phyloP scores from a whole-genome alignment of 2,329 filamentous ascomycete genomes.

The Chlorencoelia australis region DNA sequence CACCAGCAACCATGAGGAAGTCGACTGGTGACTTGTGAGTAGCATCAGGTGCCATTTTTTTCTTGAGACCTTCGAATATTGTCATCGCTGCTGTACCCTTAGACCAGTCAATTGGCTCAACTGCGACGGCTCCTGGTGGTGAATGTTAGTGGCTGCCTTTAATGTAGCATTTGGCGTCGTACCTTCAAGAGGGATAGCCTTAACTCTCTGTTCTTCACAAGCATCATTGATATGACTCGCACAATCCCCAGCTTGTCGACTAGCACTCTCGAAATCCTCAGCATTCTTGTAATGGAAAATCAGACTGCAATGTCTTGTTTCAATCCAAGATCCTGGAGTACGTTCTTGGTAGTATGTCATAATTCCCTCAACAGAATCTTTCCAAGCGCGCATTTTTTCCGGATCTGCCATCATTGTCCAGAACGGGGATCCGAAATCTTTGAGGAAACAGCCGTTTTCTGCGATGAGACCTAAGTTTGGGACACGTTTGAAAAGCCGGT shows the following conservation, averaged over 20 bases:
- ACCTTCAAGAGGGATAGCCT: conserved; percentile 68
- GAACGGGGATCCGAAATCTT: conserved; percentile 52
- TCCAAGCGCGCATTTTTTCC: conserved; percentile 65
- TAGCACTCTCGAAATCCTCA: conserved; percentile 65
- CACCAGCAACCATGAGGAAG: conserved; percentile 82
- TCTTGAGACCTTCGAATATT: conserved; percentile 53
- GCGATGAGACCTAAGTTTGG: conserved; percentile 82
- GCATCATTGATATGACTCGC: conserved; percentile 93
- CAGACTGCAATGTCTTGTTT: conserved; percentile 84
- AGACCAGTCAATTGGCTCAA: conserved; percentile 78
- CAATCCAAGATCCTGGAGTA: conserved; percentile 77
- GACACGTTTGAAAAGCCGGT: conserved; percentile 74
- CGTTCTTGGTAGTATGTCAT: conserved; percentile 85
- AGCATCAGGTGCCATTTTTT: conserved; percentile 28
- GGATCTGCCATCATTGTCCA: conserved; percentile 75
- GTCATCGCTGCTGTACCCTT: conserved; percentile 74
- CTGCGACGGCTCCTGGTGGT: conserved; percentile 55
- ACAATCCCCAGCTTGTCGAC: conserved; percentile 77
- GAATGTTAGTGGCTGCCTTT: neutral
- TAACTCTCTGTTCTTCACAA: conserved; percentile 72
- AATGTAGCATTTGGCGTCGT: conserved; percentile 1
- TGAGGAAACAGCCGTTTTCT: conserved; percentile 88
- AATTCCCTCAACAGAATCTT: conserved; percentile 70
- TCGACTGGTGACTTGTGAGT: conserved; percentile 45
- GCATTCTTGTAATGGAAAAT: conserved; percentile 84